Percentiles rank a stretch among this genome's conserved stretches.
Conservation (phyloP, 2,329 filamentous ascomycete genomes). For the Beauveria australis region DNA sequence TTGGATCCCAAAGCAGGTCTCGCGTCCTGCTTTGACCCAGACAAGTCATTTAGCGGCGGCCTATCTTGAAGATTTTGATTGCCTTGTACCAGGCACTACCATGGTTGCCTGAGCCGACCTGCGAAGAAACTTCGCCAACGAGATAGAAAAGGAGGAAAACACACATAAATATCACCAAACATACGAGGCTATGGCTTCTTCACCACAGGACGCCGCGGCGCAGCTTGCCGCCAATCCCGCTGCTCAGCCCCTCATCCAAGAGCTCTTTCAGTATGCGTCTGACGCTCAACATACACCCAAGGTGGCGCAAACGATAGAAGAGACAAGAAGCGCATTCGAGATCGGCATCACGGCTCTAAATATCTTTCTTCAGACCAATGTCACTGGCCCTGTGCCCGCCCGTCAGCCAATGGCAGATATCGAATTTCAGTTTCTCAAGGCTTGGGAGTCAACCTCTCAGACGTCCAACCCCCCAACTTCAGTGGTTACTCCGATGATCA, state of each 20-base stretch:
- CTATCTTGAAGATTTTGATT: background rate
- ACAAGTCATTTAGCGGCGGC: no score
- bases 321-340: conserved; percentile 16
- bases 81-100: background rate
- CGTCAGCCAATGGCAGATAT: conserved; percentile 18
- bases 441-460: conserved; percentile 21
- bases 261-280: background rate
- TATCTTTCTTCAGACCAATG: conserved; percentile 66
- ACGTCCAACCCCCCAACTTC: background rate
- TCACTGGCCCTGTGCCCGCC: conserved; percentile 73
- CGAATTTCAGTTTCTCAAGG: conserved; percentile 31
- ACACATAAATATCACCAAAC: background rate
- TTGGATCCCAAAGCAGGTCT: background rate
- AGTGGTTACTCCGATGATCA: conserved; percentile 22
- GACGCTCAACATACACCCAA: background rate
- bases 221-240: background rate
- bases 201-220: background rate
- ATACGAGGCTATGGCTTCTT: background rate
- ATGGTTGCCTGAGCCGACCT: background rate
- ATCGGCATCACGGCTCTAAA: conserved; percentile 24
- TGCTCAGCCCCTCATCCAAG: conserved; percentile 2
- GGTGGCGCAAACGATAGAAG: background rate
- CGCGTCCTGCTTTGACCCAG: background rate
- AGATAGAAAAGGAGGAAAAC: background rate
- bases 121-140: background rate